Percentiles rank a stretch among this genome's conserved stretches.
Evolutionary conservation across 305 asterid genomes (phyloP).

Genomic region (Nicotiana rustica): DNA sequence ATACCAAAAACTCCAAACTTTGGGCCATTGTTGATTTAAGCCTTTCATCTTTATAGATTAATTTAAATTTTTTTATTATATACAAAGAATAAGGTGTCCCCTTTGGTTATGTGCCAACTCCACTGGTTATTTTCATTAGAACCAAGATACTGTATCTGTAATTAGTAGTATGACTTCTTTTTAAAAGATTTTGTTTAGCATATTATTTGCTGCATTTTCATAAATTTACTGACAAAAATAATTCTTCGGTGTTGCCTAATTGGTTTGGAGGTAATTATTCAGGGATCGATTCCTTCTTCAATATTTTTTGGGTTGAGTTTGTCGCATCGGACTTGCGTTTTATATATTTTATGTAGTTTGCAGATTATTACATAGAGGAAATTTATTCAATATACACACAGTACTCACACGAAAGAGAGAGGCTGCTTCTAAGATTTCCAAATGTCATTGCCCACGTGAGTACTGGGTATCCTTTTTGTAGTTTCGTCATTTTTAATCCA

Average conservation of each 20-base stretch:
- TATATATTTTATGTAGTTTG: no score
- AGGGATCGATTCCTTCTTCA: no score
- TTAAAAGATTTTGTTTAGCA: slow-evolving; percentile 25
- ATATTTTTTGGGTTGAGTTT: no score
- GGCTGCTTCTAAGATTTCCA: slow-evolving; percentile 12
- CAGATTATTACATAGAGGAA: no score
- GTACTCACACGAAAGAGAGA: no score
- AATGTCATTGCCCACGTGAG: slow-evolving; percentile 14
- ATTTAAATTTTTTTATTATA: background rate
- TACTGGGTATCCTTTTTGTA: background rate
- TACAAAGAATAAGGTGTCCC: no score
- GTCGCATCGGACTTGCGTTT: no score
- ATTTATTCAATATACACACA: no score
- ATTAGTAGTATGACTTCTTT: slow-evolving; percentile 38
- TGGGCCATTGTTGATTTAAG: slow-evolving; percentile 34
- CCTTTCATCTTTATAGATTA: slow-evolving; percentile 31
- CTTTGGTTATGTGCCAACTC: slow-evolving; percentile 34
- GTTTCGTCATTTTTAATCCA: slow-evolving; percentile 18
- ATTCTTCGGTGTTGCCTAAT: no score
- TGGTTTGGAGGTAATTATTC: no score
- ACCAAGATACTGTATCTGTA: slow-evolving; percentile 34
- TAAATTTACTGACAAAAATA: slow-evolving; percentile 30
- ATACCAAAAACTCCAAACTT: background rate
- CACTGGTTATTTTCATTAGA: slow-evolving; percentile 46
- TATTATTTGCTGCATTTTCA: slow-evolving; percentile 43